Conservation (phyloP, 108 stramenopile genomes). For the Stephanodiscus minutulus region DNA sequence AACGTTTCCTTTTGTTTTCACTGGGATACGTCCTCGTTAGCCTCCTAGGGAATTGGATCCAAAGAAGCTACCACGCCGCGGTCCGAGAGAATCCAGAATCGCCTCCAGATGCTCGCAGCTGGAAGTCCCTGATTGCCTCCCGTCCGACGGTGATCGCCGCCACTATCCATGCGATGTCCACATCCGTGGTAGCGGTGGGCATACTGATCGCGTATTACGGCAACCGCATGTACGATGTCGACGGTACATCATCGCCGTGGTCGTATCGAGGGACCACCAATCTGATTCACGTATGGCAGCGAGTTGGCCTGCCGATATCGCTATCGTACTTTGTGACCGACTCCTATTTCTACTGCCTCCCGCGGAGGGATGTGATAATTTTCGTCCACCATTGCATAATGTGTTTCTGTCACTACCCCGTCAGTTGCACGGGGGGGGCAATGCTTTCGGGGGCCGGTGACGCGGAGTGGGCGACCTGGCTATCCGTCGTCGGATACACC, state of each 20-base stretch:
- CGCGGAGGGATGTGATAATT: slow-evolving; percentile 35
- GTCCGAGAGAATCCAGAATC: slow-evolving; percentile 20
- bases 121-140: slow-evolving; percentile 34
- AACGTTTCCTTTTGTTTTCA: slow-evolving; percentile 25
- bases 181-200: slow-evolving; percentile 29
- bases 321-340: slow-evolving; percentile 45
- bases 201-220: slow-evolving; percentile 20
- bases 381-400: slow-evolving; percentile 49
- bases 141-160: slow-evolving; percentile 47
- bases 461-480: slow-evolving; percentile 36
- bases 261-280: slow-evolving; percentile 20
- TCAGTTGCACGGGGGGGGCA: slow-evolving; percentile 25
- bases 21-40: slow-evolving; percentile 18
- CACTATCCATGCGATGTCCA: slow-evolving; percentile 38
- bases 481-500: slow-evolving; percentile 45
- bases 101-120: slow-evolving; percentile 31
- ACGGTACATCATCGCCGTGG: slow-evolving; percentile 23
- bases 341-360: slow-evolving; percentile 42
- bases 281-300: slow-evolving; percentile 41
- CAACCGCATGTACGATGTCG: not conserved
- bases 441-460: slow-evolving; percentile 30
- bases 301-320: slow-evolving; percentile 42
- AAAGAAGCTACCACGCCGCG: slow-evolving; percentile 20
- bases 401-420: slow-evolving; percentile 50
- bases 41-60: slow-evolving; percentile 23